Base-by-base conservation (phyloP, 1,284 basidiomycete genomes). In the Rhodotorula mucilaginosa region DNA sequence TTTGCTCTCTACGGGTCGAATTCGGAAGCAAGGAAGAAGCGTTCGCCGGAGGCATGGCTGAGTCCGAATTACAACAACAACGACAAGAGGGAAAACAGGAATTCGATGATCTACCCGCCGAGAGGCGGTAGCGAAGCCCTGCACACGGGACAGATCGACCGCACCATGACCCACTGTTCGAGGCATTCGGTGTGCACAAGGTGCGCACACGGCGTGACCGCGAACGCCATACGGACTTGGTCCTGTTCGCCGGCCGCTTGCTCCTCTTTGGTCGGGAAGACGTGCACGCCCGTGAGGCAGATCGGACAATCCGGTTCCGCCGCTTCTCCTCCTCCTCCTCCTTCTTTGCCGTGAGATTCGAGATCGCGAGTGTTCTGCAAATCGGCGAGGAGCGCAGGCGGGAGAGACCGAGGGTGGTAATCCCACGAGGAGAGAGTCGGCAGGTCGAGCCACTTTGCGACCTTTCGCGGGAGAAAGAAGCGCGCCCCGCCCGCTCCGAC, bases 161-260 rank as follows among this genome's bases (percentile, higher is more conserved):
- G 74, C 21, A 79, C 73, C 44, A 61, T 64, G 26, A 79, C 62
- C 79, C 79, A 80, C 48, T 67, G 66, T 61, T 78, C 75, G 47
- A 80, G 61, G 65, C 80, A 80, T 52, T 72, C 68, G 2, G 78
- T 78, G 49, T 80, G 80, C 26, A 74, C 70, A 12, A 78, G 64
- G 51, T 80, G 80, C 48, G 76, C 69, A 56, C 80, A 80, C 19
- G 80, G 80, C n/a, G 80, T 76, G n/a, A 79, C 69, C 71, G 70
- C 74, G 51, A 59, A 65, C 26, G 29, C 57, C 49, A 39, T 47
- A 16, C 65, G 48, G 15, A 67, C 62, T 21, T 61, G 56, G 46
- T 64, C 59, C 18, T 61, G 70, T 46, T 61, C 58, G 52, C 64
- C 69, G 18, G 58, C 7, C 7, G 69, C 63, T 59, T 58, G 60